Conservation (phyloP, 2,329 filamentous ascomycete genomes). For the Cucurbitaria berberidis region DNA sequence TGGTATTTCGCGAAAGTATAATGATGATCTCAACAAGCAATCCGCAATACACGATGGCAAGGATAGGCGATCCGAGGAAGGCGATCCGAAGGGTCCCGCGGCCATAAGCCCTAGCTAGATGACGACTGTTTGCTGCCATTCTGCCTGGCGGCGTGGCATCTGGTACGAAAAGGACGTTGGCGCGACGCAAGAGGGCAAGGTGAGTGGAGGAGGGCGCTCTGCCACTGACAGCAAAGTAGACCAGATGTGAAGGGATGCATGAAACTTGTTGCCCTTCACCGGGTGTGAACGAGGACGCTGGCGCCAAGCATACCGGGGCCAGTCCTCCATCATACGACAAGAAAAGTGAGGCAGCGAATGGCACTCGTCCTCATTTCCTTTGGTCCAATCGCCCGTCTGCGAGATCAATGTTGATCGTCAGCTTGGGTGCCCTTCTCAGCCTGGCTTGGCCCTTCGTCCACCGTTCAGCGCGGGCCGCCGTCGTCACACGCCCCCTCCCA, state of each 20-base stretch:
- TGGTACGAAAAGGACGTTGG: conserved; percentile 20
- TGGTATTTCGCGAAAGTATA: conserved; percentile 2
- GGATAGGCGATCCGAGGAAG: conserved; percentile 9
- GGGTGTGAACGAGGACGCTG: conserved; percentile 11
- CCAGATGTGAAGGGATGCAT: conserved; percentile 32
- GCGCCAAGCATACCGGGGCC: conserved; percentile 15
- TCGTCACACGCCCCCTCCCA: conserved; percentile 38
- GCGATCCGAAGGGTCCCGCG: conserved; percentile 17
- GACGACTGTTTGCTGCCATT: conserved; percentile 23
- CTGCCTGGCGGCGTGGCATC: conserved; percentile 23
- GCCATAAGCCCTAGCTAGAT: conserved; percentile 14
- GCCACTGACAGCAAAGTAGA: conserved; percentile 28
- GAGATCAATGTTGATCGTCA: conserved; percentile 28
- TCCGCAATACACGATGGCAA: conserved; percentile 9
- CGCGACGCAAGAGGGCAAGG: conserved; percentile 19
- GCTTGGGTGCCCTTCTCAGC: conserved; percentile 36
- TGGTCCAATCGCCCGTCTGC: conserved; percentile 28
- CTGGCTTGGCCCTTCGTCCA: conserved; percentile 27
- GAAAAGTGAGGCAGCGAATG: conserved; percentile 42
- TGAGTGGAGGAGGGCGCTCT: conserved; percentile 21
- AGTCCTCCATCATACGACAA: conserved; percentile 9
- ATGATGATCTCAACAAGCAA: conserved; percentile 6
- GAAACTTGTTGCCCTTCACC: conserved; percentile 20
- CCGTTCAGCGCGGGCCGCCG: conserved; percentile 29
- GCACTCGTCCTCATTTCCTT: background rate